phyloP scores from a whole-genome alignment of 352 stramenopile species.

The Globisporangium uncinulatum region DNA sequence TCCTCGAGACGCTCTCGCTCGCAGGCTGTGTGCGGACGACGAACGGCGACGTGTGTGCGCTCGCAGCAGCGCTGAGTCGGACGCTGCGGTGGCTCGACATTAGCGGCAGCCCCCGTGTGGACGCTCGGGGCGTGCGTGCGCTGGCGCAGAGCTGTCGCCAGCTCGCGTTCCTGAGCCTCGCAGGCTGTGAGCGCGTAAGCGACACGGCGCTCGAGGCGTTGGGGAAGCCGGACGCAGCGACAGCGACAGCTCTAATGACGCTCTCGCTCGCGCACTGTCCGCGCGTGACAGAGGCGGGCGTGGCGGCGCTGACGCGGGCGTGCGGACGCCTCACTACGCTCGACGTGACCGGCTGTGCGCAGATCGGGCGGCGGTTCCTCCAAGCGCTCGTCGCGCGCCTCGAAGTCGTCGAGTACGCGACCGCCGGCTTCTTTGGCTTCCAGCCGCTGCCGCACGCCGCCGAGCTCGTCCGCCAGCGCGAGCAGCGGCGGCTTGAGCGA shows the following conservation, averaged over 20 bases:
- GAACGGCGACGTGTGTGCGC: slow-evolving; percentile 57
- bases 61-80: slow-evolving; percentile 28
- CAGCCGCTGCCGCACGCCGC: slow-evolving; percentile 77
- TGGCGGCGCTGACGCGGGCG: slow-evolving; percentile 45
- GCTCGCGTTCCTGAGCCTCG: slow-evolving; percentile 71
- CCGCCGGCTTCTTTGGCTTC: slow-evolving; percentile 73
- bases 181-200: slow-evolving; percentile 64
- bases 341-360: slow-evolving; percentile 75
- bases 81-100: slow-evolving; percentile 80
- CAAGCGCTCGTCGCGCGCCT: slow-evolving; percentile 66
- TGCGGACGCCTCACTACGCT: slow-evolving; percentile 81
- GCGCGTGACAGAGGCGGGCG: slow-evolving; percentile 64
- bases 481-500: slow-evolving; percentile 36
- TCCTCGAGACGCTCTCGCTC: slow-evolving; percentile 73
- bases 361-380: slow-evolving; percentile 69
- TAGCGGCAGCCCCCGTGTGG: slow-evolving; percentile 66
- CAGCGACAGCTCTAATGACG: slow-evolving; percentile 18
- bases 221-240: slow-evolving; percentile 5
- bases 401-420: slow-evolving; percentile 79
- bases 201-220: slow-evolving; percentile 62
- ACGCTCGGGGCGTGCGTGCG: slow-evolving; percentile 43
- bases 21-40: slow-evolving; percentile 77
- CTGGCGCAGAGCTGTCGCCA: slow-evolving; percentile 51
- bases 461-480: slow-evolving; percentile 59
- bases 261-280: slow-evolving; percentile 67